These are phyloP conservation scores for Trichoderma citrinoviride DNA, from an alignment of 2,329 filamentous ascomycete genomes.

Conservation along the genomic window DNA sequence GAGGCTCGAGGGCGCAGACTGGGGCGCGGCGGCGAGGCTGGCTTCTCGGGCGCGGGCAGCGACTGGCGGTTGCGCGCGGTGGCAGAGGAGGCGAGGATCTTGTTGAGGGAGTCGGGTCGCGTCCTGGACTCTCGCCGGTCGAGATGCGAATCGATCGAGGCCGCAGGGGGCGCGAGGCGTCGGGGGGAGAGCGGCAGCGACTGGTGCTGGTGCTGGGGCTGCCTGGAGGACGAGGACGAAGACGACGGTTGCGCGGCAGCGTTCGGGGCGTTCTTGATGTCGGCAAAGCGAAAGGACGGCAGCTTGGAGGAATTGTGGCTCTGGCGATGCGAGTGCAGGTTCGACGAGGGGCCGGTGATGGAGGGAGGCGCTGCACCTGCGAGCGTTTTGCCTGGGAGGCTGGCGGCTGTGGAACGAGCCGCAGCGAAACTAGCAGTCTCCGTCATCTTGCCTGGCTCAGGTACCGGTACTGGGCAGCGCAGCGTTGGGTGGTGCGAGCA, in stretches of 20 bases:
- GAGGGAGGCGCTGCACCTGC: conserved; percentile 21
- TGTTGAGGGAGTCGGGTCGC: conserved; percentile 3
- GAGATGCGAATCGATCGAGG: conserved; percentile 16
- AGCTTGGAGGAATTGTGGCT: conserved; percentile 55
- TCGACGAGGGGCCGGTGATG: conserved; percentile 23
- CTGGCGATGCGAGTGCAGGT: conserved; percentile 48
- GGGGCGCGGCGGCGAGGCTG: conserved; percentile 11
- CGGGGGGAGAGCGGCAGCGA: conserved; percentile 13
- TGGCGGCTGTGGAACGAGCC: conserved; percentile 23
- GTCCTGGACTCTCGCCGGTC: conserved; percentile 9
- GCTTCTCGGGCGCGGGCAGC: conserved; percentile 3
- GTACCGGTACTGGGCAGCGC: conserved; percentile 2
- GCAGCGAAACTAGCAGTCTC: conserved; percentile 23
- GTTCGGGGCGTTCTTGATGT: conserved; percentile 39
- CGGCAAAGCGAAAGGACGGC: conserved; percentile 54
- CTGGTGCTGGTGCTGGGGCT: not conserved
- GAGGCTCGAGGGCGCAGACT: conserved; percentile 22
- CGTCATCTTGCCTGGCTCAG: conserved; percentile 17
- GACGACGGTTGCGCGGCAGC: conserved; percentile 28
- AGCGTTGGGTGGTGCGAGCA: conserved; percentile 7
- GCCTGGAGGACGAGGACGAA: conserved; percentile 24
- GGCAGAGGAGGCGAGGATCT: not conserved
- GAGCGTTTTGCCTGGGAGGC: conserved; percentile 19
- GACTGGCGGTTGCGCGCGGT: conserved; percentile 16
- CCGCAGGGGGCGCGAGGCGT: conserved; percentile 19